Base-by-base conservation (phyloP, 441 rosid genomes). In the Euphorbia neoarborescens region DNA sequence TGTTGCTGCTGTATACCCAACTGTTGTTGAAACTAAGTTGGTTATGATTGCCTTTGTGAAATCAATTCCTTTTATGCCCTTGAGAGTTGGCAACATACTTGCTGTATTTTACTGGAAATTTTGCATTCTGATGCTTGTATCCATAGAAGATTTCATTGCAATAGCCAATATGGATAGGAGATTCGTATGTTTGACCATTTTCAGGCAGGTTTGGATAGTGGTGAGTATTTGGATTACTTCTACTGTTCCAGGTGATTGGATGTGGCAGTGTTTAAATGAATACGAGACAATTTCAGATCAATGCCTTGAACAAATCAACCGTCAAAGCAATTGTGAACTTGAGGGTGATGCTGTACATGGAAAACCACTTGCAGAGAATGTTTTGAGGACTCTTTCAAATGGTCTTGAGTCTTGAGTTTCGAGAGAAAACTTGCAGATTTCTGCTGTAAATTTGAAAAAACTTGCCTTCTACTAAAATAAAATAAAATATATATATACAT, bases 301-400 rank as follows among this genome's bases (percentile, higher is more conserved):
- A 75, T 84, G 76, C 46, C 65, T 56, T 75, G 71, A 67, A 64
- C 69, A 63, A 34, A 75, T 81, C 73, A 85, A 81, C 75, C 94
- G 89, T 51, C 95, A 88, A 79, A 90, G 97, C 75, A 73, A 82
- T 70, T 90, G 98, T 81, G 92, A 89, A 78, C 99, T 95, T 73
- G 99, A 95, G 85, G 98, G 95, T 80, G 99, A 95, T 84, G 77
- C 92, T 75, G 92, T 90, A 83, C 88, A 88, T 77, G 89, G 89
- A 61, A 95, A 88, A 80, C 96, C 96, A 58, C 83, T 78, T 71
- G 82, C 91, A 44, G 81, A 78, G 73, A 88, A 87, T 78, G 91
- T 86, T 79, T 66, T 95, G 81, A 95, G 79, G 86, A 78, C 79
- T 72, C 73, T 92, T 76, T 89, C 87, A 44, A 75, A 69, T 76